Base-by-base conservation (phyloP, 192 early-diverging fungal genomes). In the Rhizophagus sp. region DNA sequence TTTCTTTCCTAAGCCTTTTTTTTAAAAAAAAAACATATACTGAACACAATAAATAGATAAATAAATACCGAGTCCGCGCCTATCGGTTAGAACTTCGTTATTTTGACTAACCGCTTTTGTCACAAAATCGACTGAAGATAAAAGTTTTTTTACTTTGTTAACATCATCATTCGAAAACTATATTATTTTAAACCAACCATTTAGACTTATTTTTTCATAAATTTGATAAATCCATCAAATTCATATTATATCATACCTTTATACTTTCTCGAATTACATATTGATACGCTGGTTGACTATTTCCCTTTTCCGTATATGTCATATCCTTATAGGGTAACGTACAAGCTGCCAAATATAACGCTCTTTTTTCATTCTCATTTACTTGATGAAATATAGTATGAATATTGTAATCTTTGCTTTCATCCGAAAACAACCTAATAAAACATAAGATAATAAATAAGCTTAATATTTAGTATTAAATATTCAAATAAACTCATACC, bases 241-340 rank as follows among this genome's bases (percentile, higher is more conserved):
- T n/a, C 7, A 82, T 33, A 11, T 22, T 78, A 24, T 80, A 57
- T 67, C 25, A 34, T 80, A 92, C 88, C 82, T 93, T 95, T 47
- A 93, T 68, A 17, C 87, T 83, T 76, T 93, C 90, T 52, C 90
- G 90, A 3, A 92, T 70, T 9, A 92, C 87, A 49, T 85, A 82
- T 6, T 84, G 81, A 1, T 85, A 84, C 39, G 85, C 87, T 2
- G 90, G 80, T 6, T 88, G 74, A 0, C 27, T 25, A 69, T 86
- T 87, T 68, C 86, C 90, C 34, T 86, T 87, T 62, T 89, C 84
- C n/a, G 76, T 69, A 1, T 81, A 82, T 1, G 79, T 73, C 49
- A 89, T 81, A 10, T 82, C 75, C 41, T 82, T 82, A 78, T 84
- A 91, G 1, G 92, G 92, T 25, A 88, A 88, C 34, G 91, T 11